These are phyloP conservation scores for Penicillium mononematosum DNA, from an alignment of 495 filamentous ascomycete species.

Conservation along the genomic window DNA sequence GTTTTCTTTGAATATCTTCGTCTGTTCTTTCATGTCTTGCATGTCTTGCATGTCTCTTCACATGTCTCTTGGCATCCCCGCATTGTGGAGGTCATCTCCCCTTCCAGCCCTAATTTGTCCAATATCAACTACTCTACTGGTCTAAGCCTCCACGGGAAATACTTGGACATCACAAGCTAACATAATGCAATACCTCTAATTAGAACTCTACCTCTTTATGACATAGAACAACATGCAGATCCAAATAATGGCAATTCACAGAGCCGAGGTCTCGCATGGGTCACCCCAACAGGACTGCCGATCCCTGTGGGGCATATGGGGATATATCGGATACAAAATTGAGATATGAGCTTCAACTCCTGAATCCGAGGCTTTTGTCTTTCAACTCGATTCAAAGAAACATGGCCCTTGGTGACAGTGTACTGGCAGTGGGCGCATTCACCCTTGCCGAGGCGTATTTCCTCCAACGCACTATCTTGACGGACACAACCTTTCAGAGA, in stretches of 20 bases:
- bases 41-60: background rate
- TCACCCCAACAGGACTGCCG: slow-evolving; percentile 7
- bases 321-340: background rate
- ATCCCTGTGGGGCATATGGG: slow-evolving; percentile 9
- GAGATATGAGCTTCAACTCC: background rate
- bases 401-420: slow-evolving; percentile 12
- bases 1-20: no score
- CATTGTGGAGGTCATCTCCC: background rate
- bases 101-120: background rate
- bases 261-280: slow-evolving; percentile 13
- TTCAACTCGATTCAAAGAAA: background rate
- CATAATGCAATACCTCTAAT: background rate
- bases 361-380: background rate
- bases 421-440: slow-evolving; percentile 20
- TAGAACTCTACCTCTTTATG: background rate
- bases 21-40: background rate
- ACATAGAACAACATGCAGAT: background rate
- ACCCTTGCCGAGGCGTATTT: slow-evolving; percentile 32
- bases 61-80: slow-evolving; percentile 8
- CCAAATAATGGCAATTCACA: background rate
- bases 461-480: slow-evolving; percentile 32
- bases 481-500: slow-evolving; percentile 27
- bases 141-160: no score
- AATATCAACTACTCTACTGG: no score
- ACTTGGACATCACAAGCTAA: background rate